A percentile compares a stretch with the other conserved stretches of the same genome.
Conservation (phyloP, 306 rosid species). For the Gastrolobium villosum region DNA sequence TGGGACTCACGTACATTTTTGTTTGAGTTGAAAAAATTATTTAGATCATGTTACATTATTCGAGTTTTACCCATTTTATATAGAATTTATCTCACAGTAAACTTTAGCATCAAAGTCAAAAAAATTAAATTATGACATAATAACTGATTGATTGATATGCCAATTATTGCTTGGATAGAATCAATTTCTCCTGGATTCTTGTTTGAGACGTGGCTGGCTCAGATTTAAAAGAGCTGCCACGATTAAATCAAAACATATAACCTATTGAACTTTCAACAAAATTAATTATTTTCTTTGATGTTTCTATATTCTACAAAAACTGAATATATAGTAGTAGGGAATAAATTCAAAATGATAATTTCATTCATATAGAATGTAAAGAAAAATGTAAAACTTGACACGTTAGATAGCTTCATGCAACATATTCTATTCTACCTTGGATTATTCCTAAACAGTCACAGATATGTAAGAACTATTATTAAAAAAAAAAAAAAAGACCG, state of each 20-base stretch:
- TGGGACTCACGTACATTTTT: too few species aligned
- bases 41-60: too few species aligned
- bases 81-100: not conserved
- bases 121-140: not conserved
- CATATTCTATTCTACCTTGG: too few species aligned
- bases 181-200: constrained; percentile 23
- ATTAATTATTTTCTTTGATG: not conserved
- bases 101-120: not conserved
- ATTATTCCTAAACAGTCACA: too few species aligned
- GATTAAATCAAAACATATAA: not conserved
- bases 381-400: not conserved
- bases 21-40: too few species aligned
- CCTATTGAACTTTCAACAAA: not conserved
- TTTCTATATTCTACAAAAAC: not conserved
- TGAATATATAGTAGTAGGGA: constrained; percentile 1
- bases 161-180: not conserved
- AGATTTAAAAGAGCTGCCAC: constrained; percentile 21
- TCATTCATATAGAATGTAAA: not conserved
- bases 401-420: not conserved
- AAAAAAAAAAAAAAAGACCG: not conserved
- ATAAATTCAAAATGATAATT: not conserved
- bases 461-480: not conserved
- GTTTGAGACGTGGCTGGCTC: constrained; percentile 33
- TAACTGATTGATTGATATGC: not conserved
- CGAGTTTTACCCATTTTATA: too few species aligned